A percentile compares a stretch with the other conserved stretches of the same genome.
These are phyloP conservation scores for Rhodofomes roseus DNA, from an alignment of 1,284 basidiomycete genomes.

Conservation along the genomic window DNA sequence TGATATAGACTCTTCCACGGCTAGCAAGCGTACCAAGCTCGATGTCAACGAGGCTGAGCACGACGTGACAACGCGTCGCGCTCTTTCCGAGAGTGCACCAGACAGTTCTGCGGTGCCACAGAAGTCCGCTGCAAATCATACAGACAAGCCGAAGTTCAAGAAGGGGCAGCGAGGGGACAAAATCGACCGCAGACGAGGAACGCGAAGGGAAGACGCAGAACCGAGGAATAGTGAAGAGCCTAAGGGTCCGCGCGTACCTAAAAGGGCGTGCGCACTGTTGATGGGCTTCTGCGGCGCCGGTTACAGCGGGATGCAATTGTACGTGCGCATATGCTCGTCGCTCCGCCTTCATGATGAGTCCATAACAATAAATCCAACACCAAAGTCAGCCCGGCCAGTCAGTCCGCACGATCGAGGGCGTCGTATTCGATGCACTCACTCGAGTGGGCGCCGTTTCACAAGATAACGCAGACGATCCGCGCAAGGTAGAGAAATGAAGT, in stretches of 20 bases:
- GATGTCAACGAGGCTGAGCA: neutral
- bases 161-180: slow-evolving; percentile 16
- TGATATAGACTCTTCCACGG: neutral
- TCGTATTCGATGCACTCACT: slow-evolving; percentile 85
- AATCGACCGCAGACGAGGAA: slow-evolving; percentile 27
- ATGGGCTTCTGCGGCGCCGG: slow-evolving; percentile 80
- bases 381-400: slow-evolving; percentile 49
- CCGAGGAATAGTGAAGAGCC: slow-evolving; percentile 21
- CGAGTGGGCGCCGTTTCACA: slow-evolving; percentile 88
- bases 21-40: slow-evolving; percentile 13
- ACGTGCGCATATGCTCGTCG: slow-evolving; percentile 28
- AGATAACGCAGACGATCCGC: slow-evolving; percentile 90
- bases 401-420: slow-evolving; percentile 86
- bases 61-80: neutral
- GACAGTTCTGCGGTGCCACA: too few relatives aligned
- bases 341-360: neutral
- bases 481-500: slow-evolving; percentile 55
- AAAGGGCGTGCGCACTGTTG: slow-evolving; percentile 68
- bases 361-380: neutral
- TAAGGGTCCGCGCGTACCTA: slow-evolving; percentile 57
- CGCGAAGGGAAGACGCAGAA: slow-evolving; percentile 29
- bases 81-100: neutral
- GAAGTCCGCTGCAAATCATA: neutral
- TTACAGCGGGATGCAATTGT: slow-evolving; percentile 97
- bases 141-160: slow-evolving; percentile 3